Base-by-base conservation (phyloP, 495 filamentous ascomycete genomes). In the Letharia lupina region DNA sequence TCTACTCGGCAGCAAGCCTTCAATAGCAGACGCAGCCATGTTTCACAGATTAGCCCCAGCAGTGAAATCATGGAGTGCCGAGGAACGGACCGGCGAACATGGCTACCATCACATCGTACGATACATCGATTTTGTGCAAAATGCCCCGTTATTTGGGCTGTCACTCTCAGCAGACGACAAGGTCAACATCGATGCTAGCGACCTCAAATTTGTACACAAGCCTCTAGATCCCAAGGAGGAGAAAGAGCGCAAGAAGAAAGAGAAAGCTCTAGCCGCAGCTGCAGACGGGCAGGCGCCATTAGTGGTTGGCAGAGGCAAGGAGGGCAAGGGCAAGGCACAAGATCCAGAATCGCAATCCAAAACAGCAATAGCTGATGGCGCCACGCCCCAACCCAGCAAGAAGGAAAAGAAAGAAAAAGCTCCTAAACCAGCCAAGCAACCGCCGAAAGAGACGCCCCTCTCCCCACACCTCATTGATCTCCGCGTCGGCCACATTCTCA, bases 401-500 rank as follows among this genome's bases (percentile, higher is more conserved):
- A 94, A 94, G 80, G 88, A 91, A 75, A 90, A 92, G 79, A 90
- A 92, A 77, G 87, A 89, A 71, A 91, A 91, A 78, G 79, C 83
- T 18, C 83, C 84, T 18, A 91, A 89, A 75, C 79, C 80, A 52
- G 84, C 86, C 52, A 92, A 85, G 74, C 73, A 82, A 48, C 79
- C 89, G 42, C 82, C 89, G 23, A 81, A 84, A 23, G 81, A 88
- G 20, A 83, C 87, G 10, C 86, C 89, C 3, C 82, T 91, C 8
- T 90, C 91, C 2, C 95, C 95, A 13, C 83, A 83, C 63, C 82
- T 95, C 48, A 96, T 98, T 72, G 95, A 98, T 73, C 86, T 98
- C 50, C 87, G 94, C 60, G 92, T 98, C 62, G 94, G 95, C 62
- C 94, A 98, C 80, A 96, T 98, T 71, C 86, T 98, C 71, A 90